Evolutionary conservation across 1,284 basidiomycete genomes (phyloP).

Genomic region (Leccinum pallidistipes): DNA sequence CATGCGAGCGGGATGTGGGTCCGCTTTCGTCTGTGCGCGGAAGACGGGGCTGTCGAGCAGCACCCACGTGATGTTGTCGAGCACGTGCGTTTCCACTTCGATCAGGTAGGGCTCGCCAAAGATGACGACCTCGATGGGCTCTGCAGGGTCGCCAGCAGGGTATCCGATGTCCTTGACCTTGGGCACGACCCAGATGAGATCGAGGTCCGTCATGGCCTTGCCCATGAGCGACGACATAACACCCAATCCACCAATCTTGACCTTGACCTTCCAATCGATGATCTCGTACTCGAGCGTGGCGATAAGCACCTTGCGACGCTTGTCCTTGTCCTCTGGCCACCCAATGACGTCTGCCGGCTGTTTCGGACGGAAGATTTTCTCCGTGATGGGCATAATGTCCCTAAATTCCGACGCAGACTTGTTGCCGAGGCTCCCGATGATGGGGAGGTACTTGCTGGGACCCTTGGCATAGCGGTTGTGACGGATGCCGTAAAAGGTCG

Average conservation of each 20-base stretch:
- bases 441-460: slow-evolving; percentile 74
- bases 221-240: slow-evolving; percentile 97
- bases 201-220: slow-evolving; percentile 94
- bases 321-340: slow-evolving; percentile 90
- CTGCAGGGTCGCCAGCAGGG: slow-evolving; percentile 84
- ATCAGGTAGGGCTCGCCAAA: slow-evolving; percentile 94
- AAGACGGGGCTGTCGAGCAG: slow-evolving; percentile 96
- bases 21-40: slow-evolving; percentile 91
- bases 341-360: slow-evolving; percentile 72
- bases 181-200: slow-evolving; percentile 89
- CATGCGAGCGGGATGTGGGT: slow-evolving; percentile 94
- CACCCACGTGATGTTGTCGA: slow-evolving; percentile 94
- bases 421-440: slow-evolving; percentile 62
- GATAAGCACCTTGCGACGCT: slow-evolving; percentile 87
- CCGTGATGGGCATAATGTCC: slow-evolving; percentile 52
- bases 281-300: slow-evolving; percentile 93
- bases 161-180: slow-evolving; percentile 94
- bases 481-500: slow-evolving; percentile 93
- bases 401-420: slow-evolving; percentile 67
- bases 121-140: slow-evolving; percentile 93
- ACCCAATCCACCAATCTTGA: slow-evolving; percentile 95
- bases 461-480: slow-evolving; percentile 85
- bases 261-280: slow-evolving; percentile 94
- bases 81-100: slow-evolving; percentile 86
- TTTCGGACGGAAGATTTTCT: slow-evolving; percentile 65